phyloP scores from a whole-genome alignment of 140 eudicot species.

The Erigeron philadelphicus region DNA sequence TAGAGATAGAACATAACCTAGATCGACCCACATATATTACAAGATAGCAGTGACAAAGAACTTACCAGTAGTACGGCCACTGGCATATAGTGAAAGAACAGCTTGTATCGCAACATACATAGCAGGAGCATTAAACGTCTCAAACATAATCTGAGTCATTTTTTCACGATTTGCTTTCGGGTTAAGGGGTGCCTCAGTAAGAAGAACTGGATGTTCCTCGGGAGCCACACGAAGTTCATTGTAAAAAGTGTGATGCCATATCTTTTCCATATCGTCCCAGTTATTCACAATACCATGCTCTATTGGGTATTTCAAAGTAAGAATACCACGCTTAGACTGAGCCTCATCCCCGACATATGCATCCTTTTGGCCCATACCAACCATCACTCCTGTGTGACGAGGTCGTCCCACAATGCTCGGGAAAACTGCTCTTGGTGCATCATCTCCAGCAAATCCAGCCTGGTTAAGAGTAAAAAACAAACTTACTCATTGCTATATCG shows the following conservation, averaged over 20 bases:
- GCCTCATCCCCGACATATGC: slow-evolving; percentile 79
- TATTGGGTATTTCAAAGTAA: slow-evolving; percentile 63
- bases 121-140: slow-evolving; percentile 66
- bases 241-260: slow-evolving; percentile 72
- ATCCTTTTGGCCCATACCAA: slow-evolving; percentile 80
- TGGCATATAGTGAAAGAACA: slow-evolving; percentile 65
- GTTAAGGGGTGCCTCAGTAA: slow-evolving; percentile 66
- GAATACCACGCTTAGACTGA: slow-evolving; percentile 69
- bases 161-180: slow-evolving; percentile 69
- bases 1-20: not conserved
- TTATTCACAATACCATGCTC: slow-evolving; percentile 69
- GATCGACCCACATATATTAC: not conserved
- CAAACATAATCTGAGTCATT: slow-evolving; percentile 72
- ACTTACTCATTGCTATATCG: too few relatives aligned
- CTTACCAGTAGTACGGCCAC: slow-evolving; percentile 79
- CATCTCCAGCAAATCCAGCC: slow-evolving; percentile 89
- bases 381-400: slow-evolving; percentile 85
- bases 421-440: slow-evolving; percentile 82
- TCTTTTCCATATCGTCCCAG: slow-evolving; percentile 76
- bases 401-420: slow-evolving; percentile 83
- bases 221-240: slow-evolving; percentile 78
- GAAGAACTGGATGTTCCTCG: slow-evolving; percentile 65
- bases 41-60: not conserved
- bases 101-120: slow-evolving; percentile 75
- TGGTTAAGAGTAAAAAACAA: slow-evolving; percentile 9